Evolutionary conservation across 306 rosid species (phyloP).

Genomic region (Inga leiocalycina): DNA sequence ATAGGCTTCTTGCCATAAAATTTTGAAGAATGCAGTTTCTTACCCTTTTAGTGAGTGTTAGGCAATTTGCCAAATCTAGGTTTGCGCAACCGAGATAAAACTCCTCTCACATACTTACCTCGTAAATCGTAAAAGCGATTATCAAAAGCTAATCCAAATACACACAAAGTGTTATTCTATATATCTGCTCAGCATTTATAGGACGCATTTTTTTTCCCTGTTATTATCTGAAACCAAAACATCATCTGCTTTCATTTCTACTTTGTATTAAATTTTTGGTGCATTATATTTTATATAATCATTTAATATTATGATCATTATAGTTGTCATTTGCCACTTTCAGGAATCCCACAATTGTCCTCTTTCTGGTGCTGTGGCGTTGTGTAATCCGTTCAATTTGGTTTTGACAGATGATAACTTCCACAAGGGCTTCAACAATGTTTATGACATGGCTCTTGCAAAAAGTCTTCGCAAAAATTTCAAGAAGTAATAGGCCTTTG

Average conservation of each 20-base stretch:
- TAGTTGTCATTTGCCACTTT: conserved; percentile 37
- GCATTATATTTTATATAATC: conserved; percentile 5
- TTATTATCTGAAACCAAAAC: background rate
- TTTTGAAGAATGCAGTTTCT: background rate
- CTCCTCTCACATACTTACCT: too few species aligned
- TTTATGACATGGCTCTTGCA: conserved; percentile 80
- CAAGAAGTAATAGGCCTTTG: conserved; percentile 59
- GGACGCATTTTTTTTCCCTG: background rate
- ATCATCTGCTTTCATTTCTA: background rate
- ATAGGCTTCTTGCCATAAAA: background rate
- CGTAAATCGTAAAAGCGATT: too few species aligned
- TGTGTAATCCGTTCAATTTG: conserved; percentile 96
- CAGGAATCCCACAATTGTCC: conserved; percentile 70
- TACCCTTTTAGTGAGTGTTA: background rate
- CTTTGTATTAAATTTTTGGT: conserved; percentile 10
- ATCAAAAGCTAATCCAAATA: too few species aligned
- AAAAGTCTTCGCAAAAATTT: conserved; percentile 63
- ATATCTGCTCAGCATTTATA: background rate
- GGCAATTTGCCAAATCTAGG: too few species aligned
- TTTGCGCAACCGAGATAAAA: too few species aligned
- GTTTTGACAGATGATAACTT: conserved; percentile 83
- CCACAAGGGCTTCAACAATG: conserved; percentile 79
- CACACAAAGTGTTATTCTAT: background rate
- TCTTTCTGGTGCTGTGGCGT: conserved; percentile 89
- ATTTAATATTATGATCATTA: conserved; percentile 23